Evolutionary conservation across 805 yeast species (phyloP), one percentile per base, ranked within the genome.

Genomic region (Ogataea nitratoaversa): DNA sequence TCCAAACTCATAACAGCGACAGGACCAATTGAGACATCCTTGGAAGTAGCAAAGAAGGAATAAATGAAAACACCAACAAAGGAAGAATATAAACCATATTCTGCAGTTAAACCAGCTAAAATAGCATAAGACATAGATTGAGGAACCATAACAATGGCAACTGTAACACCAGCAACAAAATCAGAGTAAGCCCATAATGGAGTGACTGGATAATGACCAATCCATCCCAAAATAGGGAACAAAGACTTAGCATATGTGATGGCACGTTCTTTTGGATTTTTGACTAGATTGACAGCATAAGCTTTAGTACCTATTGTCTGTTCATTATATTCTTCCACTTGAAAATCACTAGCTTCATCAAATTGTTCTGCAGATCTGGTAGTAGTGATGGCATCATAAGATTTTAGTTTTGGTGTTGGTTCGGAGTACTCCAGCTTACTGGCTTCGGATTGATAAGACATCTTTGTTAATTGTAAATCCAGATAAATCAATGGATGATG

Each of bases 81-180:
- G 0, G 95, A 85, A 12, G 96, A 86, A 64, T 90, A 90, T 34
- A 90, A 74, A 36, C 97, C 97, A 53, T 81, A 90, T 60, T 89
- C 83, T 5, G 95, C 79, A 5, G 79, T 70, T 45, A 90, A 72
- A 5, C 84, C 80, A 5, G 97, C 97, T 46, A 90, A 67, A 56
- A 76, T 79, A 8, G 97, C 97, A 59, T 90, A 90, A 0, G 96
- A 89, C 97, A 90, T 90, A 3, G 93, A 81, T 63, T 90, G 97
- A 3, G 97, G 97, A 23, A 90, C 96, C 49, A 89, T 72, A 16
- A 90, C 96, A 46, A 85, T 79, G 33, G 97, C 97, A 17, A 90
- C 95, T 1, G 97, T 87, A 44, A 90, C 72, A 59, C 97, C 97
- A 2, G 97, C 96, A 41, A 89, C 80, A 47, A 90, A 62, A 63